Evolutionary conservation across 202 grass and related monocot species (phyloP).

Genomic region (Dendrocalamus latiflorus): DNA sequence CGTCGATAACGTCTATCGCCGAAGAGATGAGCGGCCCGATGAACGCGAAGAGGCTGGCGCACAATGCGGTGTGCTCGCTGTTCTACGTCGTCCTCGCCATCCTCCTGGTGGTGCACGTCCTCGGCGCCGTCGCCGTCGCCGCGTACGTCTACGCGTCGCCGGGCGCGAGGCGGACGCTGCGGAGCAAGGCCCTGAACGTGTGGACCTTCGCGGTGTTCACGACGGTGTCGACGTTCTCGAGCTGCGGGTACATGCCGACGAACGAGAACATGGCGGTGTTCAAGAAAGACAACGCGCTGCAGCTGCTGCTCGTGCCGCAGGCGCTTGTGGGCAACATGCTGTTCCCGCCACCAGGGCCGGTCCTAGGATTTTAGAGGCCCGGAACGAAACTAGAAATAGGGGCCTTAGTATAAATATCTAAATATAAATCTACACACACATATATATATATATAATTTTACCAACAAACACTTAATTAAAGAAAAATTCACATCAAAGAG

Average conservation of each 20-base stretch:
- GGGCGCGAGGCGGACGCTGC: slow-evolving; percentile 28
- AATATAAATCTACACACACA: too few relatives aligned
- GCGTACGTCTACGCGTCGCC: slow-evolving; percentile 28
- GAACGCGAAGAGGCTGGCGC: slow-evolving; percentile 9
- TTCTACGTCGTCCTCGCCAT: slow-evolving; percentile 44
- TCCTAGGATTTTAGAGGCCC: too few relatives aligned
- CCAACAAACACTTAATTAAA: too few relatives aligned
- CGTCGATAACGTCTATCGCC: background rate
- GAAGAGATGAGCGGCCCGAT: background rate
- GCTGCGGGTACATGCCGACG: slow-evolving; percentile 51
- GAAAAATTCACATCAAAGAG: too few relatives aligned
- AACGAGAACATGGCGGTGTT: slow-evolving; percentile 70
- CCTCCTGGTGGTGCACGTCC: slow-evolving; percentile 27
- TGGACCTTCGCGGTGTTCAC: slow-evolving; percentile 58
- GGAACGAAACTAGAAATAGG: too few relatives aligned
- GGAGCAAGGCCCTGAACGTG: slow-evolving; percentile 32
- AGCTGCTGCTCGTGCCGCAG: slow-evolving; percentile 55
- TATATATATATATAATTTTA: too few relatives aligned
- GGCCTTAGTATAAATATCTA: too few relatives aligned
- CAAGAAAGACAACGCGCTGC: slow-evolving; percentile 37
- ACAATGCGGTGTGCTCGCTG: slow-evolving; percentile 27
- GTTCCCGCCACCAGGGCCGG: too few relatives aligned
- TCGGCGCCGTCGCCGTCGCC: slow-evolving; percentile 14
- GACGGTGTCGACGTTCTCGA: slow-evolving; percentile 59
- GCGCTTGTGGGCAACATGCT: slow-evolving; percentile 51